A percentile compares a stretch with the other conserved stretches of the same genome.
Evolutionary conservation across 139 green algal genomes (phyloP).

Genomic region (Tetradesmus lagerheimii): DNA sequence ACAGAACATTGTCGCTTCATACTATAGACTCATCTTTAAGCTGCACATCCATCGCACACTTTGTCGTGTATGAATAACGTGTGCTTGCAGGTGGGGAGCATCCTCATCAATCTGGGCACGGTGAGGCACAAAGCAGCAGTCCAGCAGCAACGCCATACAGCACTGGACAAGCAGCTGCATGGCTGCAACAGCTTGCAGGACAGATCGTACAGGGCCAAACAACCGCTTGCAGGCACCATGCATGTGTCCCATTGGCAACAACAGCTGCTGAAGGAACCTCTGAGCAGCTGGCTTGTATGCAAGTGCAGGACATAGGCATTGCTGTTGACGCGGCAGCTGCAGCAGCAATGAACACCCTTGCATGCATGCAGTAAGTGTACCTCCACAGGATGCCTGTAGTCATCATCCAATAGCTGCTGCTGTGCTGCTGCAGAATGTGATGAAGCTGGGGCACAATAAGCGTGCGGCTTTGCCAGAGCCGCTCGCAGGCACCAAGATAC

Average conservation of each 20-base stretch:
- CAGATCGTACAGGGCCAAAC: not conserved
- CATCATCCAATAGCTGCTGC: not conserved
- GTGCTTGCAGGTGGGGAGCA: conserved; percentile 69
- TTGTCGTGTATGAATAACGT: not conserved
- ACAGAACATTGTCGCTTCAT: too few relatives aligned
- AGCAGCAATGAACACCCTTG: not conserved
- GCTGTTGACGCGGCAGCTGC: not conserved
- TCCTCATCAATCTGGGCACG: conserved; percentile 85
- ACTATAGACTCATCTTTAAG: too few relatives aligned
- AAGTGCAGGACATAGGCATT: not conserved
- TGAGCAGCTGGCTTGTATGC: not conserved
- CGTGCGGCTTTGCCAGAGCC: conserved; percentile 49
- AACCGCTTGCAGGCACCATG: too few relatives aligned
- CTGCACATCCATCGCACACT: too few relatives aligned
- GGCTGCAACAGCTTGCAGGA: not conserved
- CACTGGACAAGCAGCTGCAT: not conserved
- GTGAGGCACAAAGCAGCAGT: conserved; percentile 47
- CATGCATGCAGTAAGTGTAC: not conserved
- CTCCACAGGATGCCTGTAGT: not conserved
- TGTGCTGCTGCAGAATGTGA: conserved; percentile 79
- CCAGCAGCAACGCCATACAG: not conserved
- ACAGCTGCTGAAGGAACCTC: too few relatives aligned
- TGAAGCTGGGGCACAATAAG: conserved; percentile 93
- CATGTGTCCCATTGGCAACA: too few relatives aligned
- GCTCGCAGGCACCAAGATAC: conserved; percentile 30